Conservation (phyloP, 1,284 basidiomycete species). For the Trametes versicolor region DNA sequence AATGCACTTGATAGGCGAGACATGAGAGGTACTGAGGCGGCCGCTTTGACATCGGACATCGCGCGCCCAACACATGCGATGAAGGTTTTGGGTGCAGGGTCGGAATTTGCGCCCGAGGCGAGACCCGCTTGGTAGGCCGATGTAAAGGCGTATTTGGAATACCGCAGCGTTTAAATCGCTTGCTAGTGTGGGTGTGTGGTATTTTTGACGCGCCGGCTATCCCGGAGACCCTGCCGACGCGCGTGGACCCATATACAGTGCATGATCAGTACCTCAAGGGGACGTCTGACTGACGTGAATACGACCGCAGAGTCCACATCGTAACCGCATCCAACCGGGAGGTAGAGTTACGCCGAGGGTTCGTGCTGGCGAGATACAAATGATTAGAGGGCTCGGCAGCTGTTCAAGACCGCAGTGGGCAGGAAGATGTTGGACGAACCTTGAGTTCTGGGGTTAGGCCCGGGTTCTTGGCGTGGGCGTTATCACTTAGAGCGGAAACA, state of each 20-base stretch:
- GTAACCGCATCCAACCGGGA: background rate
- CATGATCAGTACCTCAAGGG: slow-evolving; percentile 10
- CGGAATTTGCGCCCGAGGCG: background rate
- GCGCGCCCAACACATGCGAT: background rate
- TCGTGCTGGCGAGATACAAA: background rate
- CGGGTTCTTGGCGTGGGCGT: background rate
- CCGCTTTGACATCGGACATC: no score
- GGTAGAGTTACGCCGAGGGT: background rate
- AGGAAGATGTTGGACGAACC: background rate
- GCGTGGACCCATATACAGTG: background rate
- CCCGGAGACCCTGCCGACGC: background rate
- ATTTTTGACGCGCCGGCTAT: slow-evolving; percentile 3
- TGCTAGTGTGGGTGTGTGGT: background rate
- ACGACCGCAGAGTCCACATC: background rate
- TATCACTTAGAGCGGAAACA: background rate
- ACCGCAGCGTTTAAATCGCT: background rate
- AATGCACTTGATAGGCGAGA: slow-evolving; percentile 3
- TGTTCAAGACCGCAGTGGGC: background rate
- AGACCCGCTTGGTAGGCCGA: background rate
- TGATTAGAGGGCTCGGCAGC: background rate
- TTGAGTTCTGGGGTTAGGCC: background rate
- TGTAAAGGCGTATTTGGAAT: background rate
- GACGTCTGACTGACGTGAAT: slow-evolving; percentile 24
- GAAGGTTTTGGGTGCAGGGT: background rate
- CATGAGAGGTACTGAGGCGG: background rate